phyloP scores from a whole-genome alignment of 192 early-diverging fungal genomes.

The Pilaira anomala region DNA sequence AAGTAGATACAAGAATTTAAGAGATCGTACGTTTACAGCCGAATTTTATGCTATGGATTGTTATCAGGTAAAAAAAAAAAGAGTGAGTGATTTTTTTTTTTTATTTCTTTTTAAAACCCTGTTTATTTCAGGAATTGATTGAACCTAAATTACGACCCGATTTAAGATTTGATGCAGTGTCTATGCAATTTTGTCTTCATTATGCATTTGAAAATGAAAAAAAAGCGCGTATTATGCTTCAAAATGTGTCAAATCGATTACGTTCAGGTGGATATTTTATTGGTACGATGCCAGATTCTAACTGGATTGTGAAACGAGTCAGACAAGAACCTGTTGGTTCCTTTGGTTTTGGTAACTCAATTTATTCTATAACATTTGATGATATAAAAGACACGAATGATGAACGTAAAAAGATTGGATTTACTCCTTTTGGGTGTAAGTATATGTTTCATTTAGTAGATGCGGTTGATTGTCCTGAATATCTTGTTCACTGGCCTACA shows the following conservation, averaged over 20 bases:
- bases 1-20: slow-evolving; percentile 58
- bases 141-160: slow-evolving; percentile 51
- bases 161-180: slow-evolving; percentile 77
- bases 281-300: slow-evolving; percentile 90
- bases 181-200: slow-evolving; percentile 95
- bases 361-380: slow-evolving; percentile 89
- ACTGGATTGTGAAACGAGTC: slow-evolving; percentile 70
- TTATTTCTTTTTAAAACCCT: slow-evolving; percentile 4
- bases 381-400: slow-evolving; percentile 40
- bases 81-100: too few relatives aligned
- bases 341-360: slow-evolving; percentile 80
- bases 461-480: slow-evolving; percentile 97
- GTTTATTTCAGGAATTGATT: slow-evolving; percentile 44
- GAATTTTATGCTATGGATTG: slow-evolving; percentile 86
- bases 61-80: slow-evolving; percentile 52
- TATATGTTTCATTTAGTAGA: slow-evolving; percentile 92
- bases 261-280: slow-evolving; percentile 77
- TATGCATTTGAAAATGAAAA: slow-evolving; percentile 89
- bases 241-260: slow-evolving; percentile 72
- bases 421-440: slow-evolving; percentile 72
- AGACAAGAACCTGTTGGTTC: slow-evolving; percentile 32
- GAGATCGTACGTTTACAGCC: slow-evolving; percentile 61
- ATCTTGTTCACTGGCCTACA: slow-evolving; percentile 82
- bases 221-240: slow-evolving; percentile 77
- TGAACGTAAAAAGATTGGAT: slow-evolving; percentile 26